phyloP scores from a whole-genome alignment of 2,329 filamentous ascomycete species.

The Cladosporium sp. region DNA sequence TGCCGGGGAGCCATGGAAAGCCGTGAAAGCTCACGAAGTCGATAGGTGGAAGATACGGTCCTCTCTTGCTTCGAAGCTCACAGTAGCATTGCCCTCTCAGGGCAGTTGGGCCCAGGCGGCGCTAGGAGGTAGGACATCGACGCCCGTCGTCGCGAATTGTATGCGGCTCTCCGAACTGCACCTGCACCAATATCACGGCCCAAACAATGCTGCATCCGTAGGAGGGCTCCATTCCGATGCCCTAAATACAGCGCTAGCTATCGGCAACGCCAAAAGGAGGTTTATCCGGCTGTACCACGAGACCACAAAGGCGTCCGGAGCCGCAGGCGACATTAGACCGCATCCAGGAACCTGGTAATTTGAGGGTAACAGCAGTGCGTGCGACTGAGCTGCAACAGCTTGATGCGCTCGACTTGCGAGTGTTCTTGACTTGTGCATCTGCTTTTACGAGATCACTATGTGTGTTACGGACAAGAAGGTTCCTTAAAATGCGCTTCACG shows the following conservation, averaged over 20 bases:
- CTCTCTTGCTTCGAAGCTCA: neutral
- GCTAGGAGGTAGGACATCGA: neutral
- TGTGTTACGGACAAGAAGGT: neutral
- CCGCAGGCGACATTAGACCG: neutral
- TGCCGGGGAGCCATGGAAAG: neutral
- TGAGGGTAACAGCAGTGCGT: neutral
- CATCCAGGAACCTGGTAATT: neutral
- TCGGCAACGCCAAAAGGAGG: neutral
- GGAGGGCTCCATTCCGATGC: neutral
- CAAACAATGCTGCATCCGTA: neutral
- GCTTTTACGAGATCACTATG: neutral
- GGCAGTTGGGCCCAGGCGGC: neutral
- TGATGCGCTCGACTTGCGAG: neutral
- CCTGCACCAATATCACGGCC: neutral
- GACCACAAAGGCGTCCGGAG: neutral
- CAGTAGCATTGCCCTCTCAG: neutral
- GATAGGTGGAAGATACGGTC: neutral
- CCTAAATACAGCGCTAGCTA: neutral
- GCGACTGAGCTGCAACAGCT: neutral
- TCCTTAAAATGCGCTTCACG: neutral
- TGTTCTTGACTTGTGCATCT: neutral
- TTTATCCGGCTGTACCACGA: constrained; percentile 12
- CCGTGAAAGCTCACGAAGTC: neutral
- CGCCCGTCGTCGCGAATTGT: neutral
- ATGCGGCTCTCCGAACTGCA: neutral